Base-by-base conservation (phyloP, 805 yeast species). In the Metschnikowia dekortorum region DNA sequence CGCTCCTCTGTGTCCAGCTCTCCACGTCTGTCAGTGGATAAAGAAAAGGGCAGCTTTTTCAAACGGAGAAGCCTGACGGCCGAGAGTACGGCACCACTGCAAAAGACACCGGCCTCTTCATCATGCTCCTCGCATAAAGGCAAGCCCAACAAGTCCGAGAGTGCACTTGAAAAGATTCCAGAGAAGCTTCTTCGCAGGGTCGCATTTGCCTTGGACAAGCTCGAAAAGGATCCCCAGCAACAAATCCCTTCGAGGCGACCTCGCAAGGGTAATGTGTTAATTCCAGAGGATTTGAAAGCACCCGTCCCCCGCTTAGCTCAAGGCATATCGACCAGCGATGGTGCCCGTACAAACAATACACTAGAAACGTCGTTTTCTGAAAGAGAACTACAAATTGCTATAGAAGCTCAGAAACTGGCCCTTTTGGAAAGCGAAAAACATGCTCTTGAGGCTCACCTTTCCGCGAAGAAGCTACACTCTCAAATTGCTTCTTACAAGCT, bases 201-300 rank as follows among this genome's bases (percentile, higher is more conserved):
- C 4, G 78, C 82, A 0, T 91, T 91, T 66, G 89, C 94, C 0
- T 75, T 89, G 4, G 87, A 87, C 46, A 81, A 84, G 47, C 79
- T 89, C 53, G 76, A 75, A 0, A 75, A 74, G 53, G 97, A 91
- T 65, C 68, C 67, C 2, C 84, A 80, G 57, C 85, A 80, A 58
- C 85, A 80, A 59, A 80, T 80, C 45, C 85, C 85, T 0, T 78
- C 83, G 1, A 63, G 84, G 48, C 65, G 76, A 35, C 85, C 85
- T 0, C 69, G 67, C 44, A 75, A 68, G 47, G 85, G 85, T 4
- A 76, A 80, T 55, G 83, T 80, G 7, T 50, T 67, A 35, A 64
- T 73, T 8, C 89, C 91, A 0, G 88, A 85, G 40, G 92, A 87
- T 61, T 59, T 85, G 53, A 65, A 73, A 16, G 83, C 85, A 0